Percentiles rank a stretch among this genome's conserved stretches.
These are phyloP conservation scores for Sordaria brevicollis DNA, from an alignment of 495 filamentous ascomycete genomes.

Conservation along the genomic window DNA sequence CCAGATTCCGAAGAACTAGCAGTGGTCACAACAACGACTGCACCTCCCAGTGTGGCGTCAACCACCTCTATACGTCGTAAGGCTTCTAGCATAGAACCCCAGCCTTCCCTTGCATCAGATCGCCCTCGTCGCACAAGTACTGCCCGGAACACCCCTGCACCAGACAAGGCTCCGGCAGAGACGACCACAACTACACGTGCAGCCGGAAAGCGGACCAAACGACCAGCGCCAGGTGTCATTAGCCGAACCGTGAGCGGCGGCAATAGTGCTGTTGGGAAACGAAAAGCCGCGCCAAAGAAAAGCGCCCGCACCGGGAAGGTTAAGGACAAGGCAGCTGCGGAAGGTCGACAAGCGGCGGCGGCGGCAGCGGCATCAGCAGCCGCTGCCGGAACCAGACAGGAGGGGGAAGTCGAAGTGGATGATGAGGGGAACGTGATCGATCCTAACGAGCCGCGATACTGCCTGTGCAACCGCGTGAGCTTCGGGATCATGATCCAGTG, in stretches of 20 bases:
- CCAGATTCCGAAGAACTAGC: background rate
- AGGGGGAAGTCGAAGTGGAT: conserved; percentile 41
- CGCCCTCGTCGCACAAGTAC: conserved; percentile 46
- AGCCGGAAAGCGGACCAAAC: conserved; percentile 41
- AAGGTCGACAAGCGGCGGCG: conserved; percentile 37
- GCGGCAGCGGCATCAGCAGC: conserved; percentile 22
- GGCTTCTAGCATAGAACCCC: conserved; percentile 40
- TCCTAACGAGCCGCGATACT: conserved; percentile 80
- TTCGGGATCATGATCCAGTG: conserved; percentile 94
- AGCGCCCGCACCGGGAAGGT: conserved; percentile 17
- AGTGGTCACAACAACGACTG: background rate
- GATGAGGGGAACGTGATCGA: conserved; percentile 72
- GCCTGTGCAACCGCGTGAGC: conserved; percentile 82
- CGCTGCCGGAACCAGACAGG: background rate
- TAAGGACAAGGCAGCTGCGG: background rate
- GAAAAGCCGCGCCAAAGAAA: conserved; percentile 64
- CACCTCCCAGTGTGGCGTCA: conserved; percentile 3
- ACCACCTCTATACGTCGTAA: conserved; percentile 33
- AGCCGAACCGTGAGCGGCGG: conserved; percentile 59
- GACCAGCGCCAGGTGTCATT: conserved; percentile 70
- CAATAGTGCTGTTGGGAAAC: conserved; percentile 61
- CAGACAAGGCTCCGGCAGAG: conserved; percentile 17
- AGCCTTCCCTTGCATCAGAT: conserved; percentile 33
- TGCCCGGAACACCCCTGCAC: conserved; percentile 46
- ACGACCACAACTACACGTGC: background rate